Evolutionary conservation across 306 rosid genomes (phyloP), one percentile per base, ranked within the genome.

Genomic region (Mimosa bimucronata): DNA sequence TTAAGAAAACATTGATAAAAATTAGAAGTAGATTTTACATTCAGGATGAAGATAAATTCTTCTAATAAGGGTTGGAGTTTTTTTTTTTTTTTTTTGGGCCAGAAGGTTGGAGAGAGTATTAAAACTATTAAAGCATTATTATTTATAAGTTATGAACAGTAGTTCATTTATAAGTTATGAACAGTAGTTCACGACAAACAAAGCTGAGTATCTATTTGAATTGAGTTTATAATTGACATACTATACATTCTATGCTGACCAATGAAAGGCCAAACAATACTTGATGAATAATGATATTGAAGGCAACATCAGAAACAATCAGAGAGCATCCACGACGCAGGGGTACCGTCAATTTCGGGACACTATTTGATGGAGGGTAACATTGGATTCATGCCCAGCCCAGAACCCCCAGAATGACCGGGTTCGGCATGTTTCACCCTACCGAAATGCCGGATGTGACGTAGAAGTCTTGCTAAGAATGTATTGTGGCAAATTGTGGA

Each of bases 401-500:
- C 97, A 15, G 84, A 85, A 30, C 91, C 95, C 62, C 92, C 93
- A 71, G 89, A 87, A 81, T 73, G 83, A 84, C 90, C 92, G 15
- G 97, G 95, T 38, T 89, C 95, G 26, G 89, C 92, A 77, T 89
- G 93, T 85, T 92, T 90, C 86, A 92, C 92, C 80, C 86, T 82
- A 29, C 97, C 97, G 68, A 82, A 83, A 81, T 89, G 88, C 73
- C 97, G 90, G 80, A 92, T 88, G 65, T 92, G 93, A 21, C 95
- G 97, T 80, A 92, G 82, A 42, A 92, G 95, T 77, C 95, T 92
- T 41, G 97, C 95, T 61, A 92, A 82, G 89, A 92, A 92, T 30
- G 97, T 80, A 42, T 92, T 90, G 78, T 92, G 97, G 86, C 97
- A 92, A 76, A 92, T 88, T 19, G 97, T 92, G 6, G 97, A 92